Evolutionary conservation across 148 eudicot species (phyloP).

Genomic region (Bassia scoparia): DNA sequence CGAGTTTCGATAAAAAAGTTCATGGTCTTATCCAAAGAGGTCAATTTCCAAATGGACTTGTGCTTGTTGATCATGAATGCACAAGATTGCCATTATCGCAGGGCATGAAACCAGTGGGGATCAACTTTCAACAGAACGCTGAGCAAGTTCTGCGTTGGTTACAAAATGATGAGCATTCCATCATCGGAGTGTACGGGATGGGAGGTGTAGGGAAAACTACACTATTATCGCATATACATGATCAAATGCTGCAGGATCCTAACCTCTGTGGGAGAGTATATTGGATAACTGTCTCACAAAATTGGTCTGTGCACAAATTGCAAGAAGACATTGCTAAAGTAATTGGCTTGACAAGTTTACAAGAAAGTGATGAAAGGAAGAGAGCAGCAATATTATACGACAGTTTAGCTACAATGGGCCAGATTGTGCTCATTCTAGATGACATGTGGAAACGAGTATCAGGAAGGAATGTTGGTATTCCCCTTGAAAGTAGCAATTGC

Average conservation of each 20-base stretch:
- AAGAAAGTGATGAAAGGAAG: slow-evolving; percentile 1
- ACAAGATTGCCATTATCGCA: no score
- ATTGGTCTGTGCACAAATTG: not conserved
- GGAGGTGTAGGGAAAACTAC: slow-evolving; percentile 26
- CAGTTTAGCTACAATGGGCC: not conserved
- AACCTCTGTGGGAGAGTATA: not conserved
- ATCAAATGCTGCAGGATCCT: not conserved
- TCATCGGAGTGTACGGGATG: slow-evolving; percentile 17
- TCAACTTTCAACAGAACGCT: not conserved
- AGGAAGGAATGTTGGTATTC: slow-evolving; percentile 4
- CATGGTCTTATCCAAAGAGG: not conserved
- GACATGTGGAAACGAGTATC: slow-evolving; percentile 14
- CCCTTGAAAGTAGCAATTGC: slow-evolving; percentile 5
- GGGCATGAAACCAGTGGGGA: not conserved
- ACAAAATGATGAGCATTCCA: not conserved
- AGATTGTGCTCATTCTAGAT: slow-evolving; percentile 13
- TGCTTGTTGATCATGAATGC: not conserved
- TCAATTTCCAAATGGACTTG: not conserved
- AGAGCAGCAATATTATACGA: not conserved
- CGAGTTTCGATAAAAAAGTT: not conserved
- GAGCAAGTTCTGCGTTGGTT: not conserved
- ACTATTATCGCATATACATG: slow-evolving; percentile 7
- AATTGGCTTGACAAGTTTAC: not conserved
- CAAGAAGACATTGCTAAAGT: not conserved
- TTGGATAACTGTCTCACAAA: slow-evolving; percentile 15